Conservation (phyloP, 805 yeast species). For the Saturnispora galanensis region DNA sequence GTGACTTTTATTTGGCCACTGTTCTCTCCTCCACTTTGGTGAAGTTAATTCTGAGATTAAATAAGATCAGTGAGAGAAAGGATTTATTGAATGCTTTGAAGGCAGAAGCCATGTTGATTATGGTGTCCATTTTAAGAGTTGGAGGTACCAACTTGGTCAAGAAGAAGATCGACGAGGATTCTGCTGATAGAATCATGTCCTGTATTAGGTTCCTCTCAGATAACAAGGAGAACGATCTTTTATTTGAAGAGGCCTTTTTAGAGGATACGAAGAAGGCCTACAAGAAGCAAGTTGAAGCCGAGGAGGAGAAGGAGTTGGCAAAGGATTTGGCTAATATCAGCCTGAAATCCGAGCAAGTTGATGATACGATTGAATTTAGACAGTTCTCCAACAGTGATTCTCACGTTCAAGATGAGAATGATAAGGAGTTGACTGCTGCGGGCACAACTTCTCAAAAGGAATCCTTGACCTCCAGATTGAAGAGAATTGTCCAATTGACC, state of each 20-base stretch:
- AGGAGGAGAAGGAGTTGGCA: conserved; percentile 48
- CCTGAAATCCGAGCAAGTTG: conserved; percentile 64
- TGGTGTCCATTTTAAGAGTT: conserved; percentile 85
- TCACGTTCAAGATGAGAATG: conserved; percentile 33
- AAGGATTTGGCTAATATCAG: conserved; percentile 47
- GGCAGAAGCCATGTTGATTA: conserved; percentile 88
- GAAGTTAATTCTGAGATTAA: conserved; percentile 73
- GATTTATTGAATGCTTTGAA: conserved; percentile 69
- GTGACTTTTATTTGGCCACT: conserved; percentile 86
- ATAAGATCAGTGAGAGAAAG: conserved; percentile 40
- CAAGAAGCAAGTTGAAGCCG: conserved; percentile 53
- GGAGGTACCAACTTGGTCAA: conserved; percentile 66
- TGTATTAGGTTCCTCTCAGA: conserved; percentile 74
- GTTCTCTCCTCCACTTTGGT: conserved; percentile 82
- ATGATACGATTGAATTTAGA: conserved; percentile 69
- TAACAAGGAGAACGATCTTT: conserved; percentile 38
- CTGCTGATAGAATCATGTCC: conserved; percentile 87
- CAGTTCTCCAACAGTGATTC: conserved; percentile 49
- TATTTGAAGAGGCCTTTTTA: conserved; percentile 60
- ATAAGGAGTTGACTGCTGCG: conserved; percentile 53
- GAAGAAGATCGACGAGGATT: conserved; percentile 87
- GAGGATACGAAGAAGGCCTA: conserved; percentile 84
- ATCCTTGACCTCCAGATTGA: conserved; percentile 66
- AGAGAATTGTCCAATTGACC: conserved; percentile 86
- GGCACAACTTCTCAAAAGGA: conserved; percentile 42